These are phyloP conservation scores for Graphilbum fragrans DNA, from an alignment of 2,329 filamentous ascomycete species.

Conservation along the genomic window DNA sequence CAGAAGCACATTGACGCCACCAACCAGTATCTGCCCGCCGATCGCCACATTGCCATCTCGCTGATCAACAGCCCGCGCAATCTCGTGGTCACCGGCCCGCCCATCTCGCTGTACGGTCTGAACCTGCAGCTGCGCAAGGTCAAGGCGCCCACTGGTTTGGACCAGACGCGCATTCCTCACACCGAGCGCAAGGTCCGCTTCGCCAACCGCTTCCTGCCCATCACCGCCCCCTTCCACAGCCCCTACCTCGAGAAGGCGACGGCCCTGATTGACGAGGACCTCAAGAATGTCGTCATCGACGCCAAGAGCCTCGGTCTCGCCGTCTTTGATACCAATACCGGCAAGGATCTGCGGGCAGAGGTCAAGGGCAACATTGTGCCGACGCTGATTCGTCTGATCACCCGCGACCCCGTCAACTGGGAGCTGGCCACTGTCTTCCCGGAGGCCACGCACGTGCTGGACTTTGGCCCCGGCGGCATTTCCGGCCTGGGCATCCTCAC, in stretches of 20 bases:
- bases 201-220: slow-evolving; percentile 91
- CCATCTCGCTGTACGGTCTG: slow-evolving; percentile 89
- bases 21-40: slow-evolving; percentile 86
- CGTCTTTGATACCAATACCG: slow-evolving; percentile 82
- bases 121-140: slow-evolving; percentile 93
- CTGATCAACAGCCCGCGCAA: slow-evolving; percentile 95
- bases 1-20: slow-evolving; percentile 96
- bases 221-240: slow-evolving; percentile 97
- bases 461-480: slow-evolving; percentile 94
- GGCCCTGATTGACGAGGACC: slow-evolving; percentile 71
- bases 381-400: slow-evolving; percentile 81
- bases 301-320: slow-evolving; percentile 65
- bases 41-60: slow-evolving; percentile 89
- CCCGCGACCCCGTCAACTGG: slow-evolving; percentile 89
- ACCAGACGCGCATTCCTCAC: slow-evolving; percentile 88
- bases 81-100: slow-evolving; percentile 91
- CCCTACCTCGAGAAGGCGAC: slow-evolving; percentile 78
- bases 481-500: slow-evolving; percentile 92
- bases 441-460: slow-evolving; percentile 82
- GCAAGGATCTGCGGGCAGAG: slow-evolving; percentile 65
- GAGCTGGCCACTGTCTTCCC: slow-evolving; percentile 89
- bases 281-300: slow-evolving; percentile 70
- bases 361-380: slow-evolving; percentile 73
- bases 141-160: slow-evolving; percentile 92
- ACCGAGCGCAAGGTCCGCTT: slow-evolving; percentile 96